These are phyloP conservation scores for Cadophora sp. DNA, from an alignment of 2,329 filamentous ascomycete species.

Conservation along the genomic window DNA sequence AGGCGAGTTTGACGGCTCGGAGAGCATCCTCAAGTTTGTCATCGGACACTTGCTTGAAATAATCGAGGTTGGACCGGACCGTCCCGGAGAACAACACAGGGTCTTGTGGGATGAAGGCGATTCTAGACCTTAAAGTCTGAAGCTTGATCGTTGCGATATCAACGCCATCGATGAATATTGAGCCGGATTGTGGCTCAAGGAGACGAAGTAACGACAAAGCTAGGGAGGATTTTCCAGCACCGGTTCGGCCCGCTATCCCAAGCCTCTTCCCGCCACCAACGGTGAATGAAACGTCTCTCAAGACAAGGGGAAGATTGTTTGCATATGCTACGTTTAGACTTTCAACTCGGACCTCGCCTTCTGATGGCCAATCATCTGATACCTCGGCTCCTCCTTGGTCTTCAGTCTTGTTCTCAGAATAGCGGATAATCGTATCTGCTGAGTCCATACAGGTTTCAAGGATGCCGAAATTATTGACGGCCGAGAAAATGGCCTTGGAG, in stretches of 20 bases:
- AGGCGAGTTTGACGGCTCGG: too few species aligned
- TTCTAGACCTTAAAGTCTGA: neutral
- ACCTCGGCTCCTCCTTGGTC: too few species aligned
- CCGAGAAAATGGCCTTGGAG: too few species aligned
- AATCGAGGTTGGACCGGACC: neutral
- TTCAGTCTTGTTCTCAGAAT: too few species aligned
- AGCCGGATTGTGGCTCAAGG: neutral
- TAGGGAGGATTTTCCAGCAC: neutral
- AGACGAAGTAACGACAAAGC: neutral
- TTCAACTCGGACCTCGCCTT: neutral
- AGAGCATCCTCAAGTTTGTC: too few species aligned
- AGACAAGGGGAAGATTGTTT: neutral
- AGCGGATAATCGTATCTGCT: too few species aligned
- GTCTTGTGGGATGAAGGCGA: neutral
- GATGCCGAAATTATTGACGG: too few species aligned
- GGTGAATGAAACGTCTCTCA: neutral
- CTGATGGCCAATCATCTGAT: neutral
- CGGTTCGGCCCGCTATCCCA: neutral
- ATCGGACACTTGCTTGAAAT: neutral
- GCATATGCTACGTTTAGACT: neutral
- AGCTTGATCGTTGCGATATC: neutral
- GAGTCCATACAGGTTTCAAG: too few species aligned
- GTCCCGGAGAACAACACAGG: neutral
- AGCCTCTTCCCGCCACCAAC: neutral
- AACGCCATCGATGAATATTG: neutral